These are phyloP conservation scores for Rhodamnia rubescens DNA, from an alignment of 345 rosid species.

Conservation along the genomic window DNA sequence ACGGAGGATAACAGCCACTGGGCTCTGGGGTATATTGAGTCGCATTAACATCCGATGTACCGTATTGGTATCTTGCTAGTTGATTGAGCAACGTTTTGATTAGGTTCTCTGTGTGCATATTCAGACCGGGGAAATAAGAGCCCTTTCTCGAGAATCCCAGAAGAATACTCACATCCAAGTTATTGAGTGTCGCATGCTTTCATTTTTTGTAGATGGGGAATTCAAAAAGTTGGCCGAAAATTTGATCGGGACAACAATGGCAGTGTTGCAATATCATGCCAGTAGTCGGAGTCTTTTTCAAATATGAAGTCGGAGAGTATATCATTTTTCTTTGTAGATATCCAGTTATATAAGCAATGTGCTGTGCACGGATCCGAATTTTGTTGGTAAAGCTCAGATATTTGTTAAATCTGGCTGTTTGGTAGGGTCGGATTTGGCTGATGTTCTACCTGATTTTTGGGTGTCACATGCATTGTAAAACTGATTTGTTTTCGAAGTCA, in stretches of 20 bases:
- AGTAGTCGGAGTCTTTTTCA: not conserved
- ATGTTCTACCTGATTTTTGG: not conserved
- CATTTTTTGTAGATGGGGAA: not conserved
- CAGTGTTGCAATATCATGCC: not conserved
- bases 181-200: not conserved
- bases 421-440: not conserved
- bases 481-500: not conserved
- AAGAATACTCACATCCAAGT: not conserved
- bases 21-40: not conserved
- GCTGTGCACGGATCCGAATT: not conserved
- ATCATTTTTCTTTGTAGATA: not conserved
- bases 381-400: not conserved
- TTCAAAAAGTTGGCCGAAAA: not conserved
- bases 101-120: not conserved
- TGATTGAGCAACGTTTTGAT: not conserved
- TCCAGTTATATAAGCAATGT: not conserved
- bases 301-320: not conserved
- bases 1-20: not conserved
- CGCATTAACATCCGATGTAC: not conserved
- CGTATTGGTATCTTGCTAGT: not conserved
- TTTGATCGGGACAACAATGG: not conserved
- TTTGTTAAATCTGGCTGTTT: not conserved
- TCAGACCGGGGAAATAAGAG: not conserved
- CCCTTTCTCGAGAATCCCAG: not conserved
- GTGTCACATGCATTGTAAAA: not conserved